phyloP scores from a whole-genome alignment of 2,329 filamentous ascomycete genomes.

The Stachybotrys chartarum region DNA sequence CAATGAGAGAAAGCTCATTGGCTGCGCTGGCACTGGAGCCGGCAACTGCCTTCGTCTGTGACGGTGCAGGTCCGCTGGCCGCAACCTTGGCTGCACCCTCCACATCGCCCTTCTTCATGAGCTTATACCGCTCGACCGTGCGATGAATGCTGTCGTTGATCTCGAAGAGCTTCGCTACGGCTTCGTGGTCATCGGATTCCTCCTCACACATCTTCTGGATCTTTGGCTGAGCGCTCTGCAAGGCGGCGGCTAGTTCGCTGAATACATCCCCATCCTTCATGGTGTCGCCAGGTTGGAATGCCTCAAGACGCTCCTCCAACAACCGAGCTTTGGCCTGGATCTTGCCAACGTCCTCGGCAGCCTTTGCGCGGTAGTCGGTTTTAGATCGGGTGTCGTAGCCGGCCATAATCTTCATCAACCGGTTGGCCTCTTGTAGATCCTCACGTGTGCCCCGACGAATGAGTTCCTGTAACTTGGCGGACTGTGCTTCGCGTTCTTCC shows the following conservation, averaged over 20 bases:
- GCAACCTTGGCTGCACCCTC: constrained; percentile 78
- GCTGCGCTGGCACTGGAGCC: constrained; percentile 29
- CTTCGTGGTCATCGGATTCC: constrained; percentile 93
- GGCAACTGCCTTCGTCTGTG: constrained; percentile 50
- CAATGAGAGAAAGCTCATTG: constrained; percentile 85
- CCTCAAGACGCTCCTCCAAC: constrained; percentile 85
- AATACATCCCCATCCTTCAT: constrained; percentile 63
- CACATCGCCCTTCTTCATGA: constrained; percentile 91
- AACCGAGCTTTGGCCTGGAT: constrained; percentile 93
- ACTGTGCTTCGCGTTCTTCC: constrained; percentile 89
- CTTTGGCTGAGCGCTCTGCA: constrained; percentile 93
- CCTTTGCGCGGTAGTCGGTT: constrained; percentile 96
- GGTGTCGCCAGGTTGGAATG: constrained; percentile 72
- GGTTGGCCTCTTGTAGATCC: constrained; percentile 93
- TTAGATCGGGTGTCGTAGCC: constrained; percentile 93
- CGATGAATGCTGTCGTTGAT: constrained; percentile 99
- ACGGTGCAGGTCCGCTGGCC: constrained; percentile 55
- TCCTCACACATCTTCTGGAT: constrained; percentile 99
- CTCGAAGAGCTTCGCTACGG: constrained; percentile 88
- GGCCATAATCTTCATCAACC: constrained; percentile 98
- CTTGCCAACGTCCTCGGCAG: constrained; percentile 87
- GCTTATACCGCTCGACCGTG: constrained; percentile 89
- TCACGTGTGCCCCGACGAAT: constrained; percentile 88
- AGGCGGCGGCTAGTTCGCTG: constrained; percentile 78
- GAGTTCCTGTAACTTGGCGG: constrained; percentile 94